A percentile compares a stretch with the other conserved stretches of the same genome.
Evolutionary conservation across 805 yeast species (phyloP).

Genomic region (Suhomyces vadensis): DNA sequence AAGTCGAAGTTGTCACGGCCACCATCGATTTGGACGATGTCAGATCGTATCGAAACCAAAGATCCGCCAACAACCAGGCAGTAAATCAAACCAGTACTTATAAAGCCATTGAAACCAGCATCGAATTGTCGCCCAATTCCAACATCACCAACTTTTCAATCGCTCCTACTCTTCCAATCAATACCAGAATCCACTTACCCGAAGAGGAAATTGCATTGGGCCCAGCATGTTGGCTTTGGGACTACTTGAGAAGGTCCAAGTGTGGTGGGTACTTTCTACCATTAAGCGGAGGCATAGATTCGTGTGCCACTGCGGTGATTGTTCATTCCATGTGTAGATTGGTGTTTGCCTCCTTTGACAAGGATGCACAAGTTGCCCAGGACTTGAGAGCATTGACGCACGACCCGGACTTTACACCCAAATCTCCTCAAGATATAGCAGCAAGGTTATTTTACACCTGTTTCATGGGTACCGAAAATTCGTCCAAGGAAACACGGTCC

Average conservation of each 20-base stretch:
- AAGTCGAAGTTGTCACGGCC: slow-evolving; percentile 94
- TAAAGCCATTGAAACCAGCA: slow-evolving; percentile 59
- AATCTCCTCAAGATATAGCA: slow-evolving; percentile 74
- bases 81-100: slow-evolving; percentile 45
- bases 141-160: slow-evolving; percentile 61
- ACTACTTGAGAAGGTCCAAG: slow-evolving; percentile 85
- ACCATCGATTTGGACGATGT: slow-evolving; percentile 93
- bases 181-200: slow-evolving; percentile 69
- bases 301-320: slow-evolving; percentile 95
- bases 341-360: slow-evolving; percentile 65
- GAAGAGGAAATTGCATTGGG: slow-evolving; percentile 97
- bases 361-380: slow-evolving; percentile 69
- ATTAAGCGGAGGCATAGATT: slow-evolving; percentile 94
- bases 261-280: slow-evolving; percentile 94
- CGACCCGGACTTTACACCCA: slow-evolving; percentile 62
- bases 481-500: slow-evolving; percentile 80
- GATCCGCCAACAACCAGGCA: slow-evolving; percentile 78
- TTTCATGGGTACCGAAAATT: slow-evolving; percentile 95
- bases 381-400: slow-evolving; percentile 76
- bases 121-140: slow-evolving; percentile 64
- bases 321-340: slow-evolving; percentile 92
- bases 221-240: slow-evolving; percentile 99
- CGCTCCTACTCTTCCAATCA: slow-evolving; percentile 54
- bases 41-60: slow-evolving; percentile 71
- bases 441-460: slow-evolving; percentile 78